These are phyloP conservation scores for Crithidia acanthocephali DNA, from an alignment of 208 protist genomes.

Conservation along the genomic window DNA sequence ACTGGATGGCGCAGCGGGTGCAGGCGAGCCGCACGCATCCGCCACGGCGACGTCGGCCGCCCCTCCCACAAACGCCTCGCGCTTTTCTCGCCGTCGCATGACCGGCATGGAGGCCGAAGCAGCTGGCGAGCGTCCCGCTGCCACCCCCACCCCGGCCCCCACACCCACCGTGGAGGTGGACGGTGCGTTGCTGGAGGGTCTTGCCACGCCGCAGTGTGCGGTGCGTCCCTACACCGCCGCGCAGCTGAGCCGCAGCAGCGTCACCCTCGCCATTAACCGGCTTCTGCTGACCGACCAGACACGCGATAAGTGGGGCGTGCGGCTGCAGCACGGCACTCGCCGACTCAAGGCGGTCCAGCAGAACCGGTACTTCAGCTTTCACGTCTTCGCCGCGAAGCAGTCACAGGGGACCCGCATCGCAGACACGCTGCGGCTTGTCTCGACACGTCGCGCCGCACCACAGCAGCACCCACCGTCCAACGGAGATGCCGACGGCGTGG, in stretches of 20 bases:
- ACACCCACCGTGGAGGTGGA: slow-evolving; percentile 8
- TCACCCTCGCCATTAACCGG: slow-evolving; percentile 81
- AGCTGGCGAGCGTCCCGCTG: too few species aligned
- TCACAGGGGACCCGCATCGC: slow-evolving; percentile 63
- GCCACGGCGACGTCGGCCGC: background rate
- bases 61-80: too few species aligned
- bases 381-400: slow-evolving; percentile 72
- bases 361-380: slow-evolving; percentile 66
- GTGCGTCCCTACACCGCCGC: slow-evolving; percentile 32
- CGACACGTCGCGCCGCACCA: background rate
- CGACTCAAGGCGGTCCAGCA: slow-evolving; percentile 59
- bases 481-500: too few species aligned
- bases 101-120: background rate
- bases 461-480: background rate
- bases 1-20: background rate
- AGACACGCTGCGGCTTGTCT: slow-evolving; percentile 49
- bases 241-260: slow-evolving; percentile 43
- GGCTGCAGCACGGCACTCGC: slow-evolving; percentile 57
- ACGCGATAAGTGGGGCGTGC: slow-evolving; percentile 69
- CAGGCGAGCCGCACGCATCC: background rate
- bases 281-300: slow-evolving; percentile 35
- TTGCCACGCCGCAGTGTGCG: slow-evolving; percentile 28
- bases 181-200: slow-evolving; percentile 26
- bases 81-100: too few species aligned
- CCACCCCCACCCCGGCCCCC: too few species aligned